Conservation (phyloP, 768 basidiomycete species). For the Amanita pallidorosea region DNA sequence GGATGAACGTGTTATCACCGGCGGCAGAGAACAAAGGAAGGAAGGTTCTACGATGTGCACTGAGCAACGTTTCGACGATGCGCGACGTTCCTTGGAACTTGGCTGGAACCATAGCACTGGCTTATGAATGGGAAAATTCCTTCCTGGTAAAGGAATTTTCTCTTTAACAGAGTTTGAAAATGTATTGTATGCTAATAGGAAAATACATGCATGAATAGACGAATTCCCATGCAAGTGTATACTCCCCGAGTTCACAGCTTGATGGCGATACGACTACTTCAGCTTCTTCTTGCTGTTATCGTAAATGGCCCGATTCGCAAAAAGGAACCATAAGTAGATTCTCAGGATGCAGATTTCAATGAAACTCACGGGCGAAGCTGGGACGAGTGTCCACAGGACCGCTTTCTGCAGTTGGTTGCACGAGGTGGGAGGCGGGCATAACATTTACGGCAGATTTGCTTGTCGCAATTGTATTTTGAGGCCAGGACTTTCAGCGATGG, state of each 20-base stretch:
- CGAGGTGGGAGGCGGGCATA: slow-evolving; percentile 99
- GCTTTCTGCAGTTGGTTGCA: slow-evolving; percentile 98
- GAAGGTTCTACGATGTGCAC: not conserved
- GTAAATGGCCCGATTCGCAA: too few relatives aligned
- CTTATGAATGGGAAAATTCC: too few relatives aligned
- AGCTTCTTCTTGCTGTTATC: slow-evolving; percentile 82
- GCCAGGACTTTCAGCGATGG: slow-evolving; percentile 97
- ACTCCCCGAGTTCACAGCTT: too few relatives aligned
- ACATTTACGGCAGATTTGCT: slow-evolving; percentile 99
- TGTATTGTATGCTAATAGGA: not conserved
- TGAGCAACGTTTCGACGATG: not conserved
- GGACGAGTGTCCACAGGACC: slow-evolving; percentile 82
- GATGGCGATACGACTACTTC: slow-evolving; percentile 49
- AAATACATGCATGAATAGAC: not conserved
- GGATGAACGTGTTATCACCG: not conserved
- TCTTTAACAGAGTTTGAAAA: not conserved
- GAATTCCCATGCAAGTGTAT: not conserved
- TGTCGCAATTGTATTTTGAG: slow-evolving; percentile 97
- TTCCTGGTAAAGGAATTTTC: not conserved
- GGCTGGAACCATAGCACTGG: too few relatives aligned
- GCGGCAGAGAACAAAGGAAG: not conserved
- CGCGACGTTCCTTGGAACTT: not conserved
- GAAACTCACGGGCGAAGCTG: slow-evolving; percentile 81
- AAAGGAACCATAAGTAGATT: not conserved
- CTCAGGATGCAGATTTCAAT: not conserved